phyloP scores from a whole-genome alignment of 179 eudicot species.

The Camellia oleifera region DNA sequence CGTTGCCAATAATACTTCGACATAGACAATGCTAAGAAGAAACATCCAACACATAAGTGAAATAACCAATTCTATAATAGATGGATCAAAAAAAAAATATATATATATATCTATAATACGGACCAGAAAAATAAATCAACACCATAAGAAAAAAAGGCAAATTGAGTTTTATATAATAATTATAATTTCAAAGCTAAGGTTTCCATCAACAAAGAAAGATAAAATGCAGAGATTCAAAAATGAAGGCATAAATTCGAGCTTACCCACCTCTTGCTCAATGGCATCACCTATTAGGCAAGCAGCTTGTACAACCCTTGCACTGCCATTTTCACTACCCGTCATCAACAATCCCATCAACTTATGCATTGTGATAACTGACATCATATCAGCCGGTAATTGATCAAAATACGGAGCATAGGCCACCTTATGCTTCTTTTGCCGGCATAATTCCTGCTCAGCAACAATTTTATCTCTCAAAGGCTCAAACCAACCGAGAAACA shows the following conservation, averaged over 20 bases:
- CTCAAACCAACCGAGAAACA: slow-evolving; percentile 97
- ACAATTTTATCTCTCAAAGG: slow-evolving; percentile 69
- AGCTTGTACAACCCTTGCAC: slow-evolving; percentile 70
- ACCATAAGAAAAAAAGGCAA: not conserved
- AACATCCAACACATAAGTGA: not conserved
- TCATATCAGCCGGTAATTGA: slow-evolving; percentile 81
- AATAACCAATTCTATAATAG: not conserved
- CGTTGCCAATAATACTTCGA: not conserved
- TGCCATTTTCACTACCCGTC: slow-evolving; percentile 72
- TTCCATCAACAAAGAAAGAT: not conserved
- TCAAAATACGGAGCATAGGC: slow-evolving; percentile 68
- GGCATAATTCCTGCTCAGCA: slow-evolving; percentile 63
- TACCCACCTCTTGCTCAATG: slow-evolving; percentile 89
- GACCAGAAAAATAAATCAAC: not conserved
- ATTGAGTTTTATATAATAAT: not conserved
- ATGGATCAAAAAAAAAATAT: not conserved
- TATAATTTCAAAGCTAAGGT: too few species aligned
- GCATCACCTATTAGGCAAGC: slow-evolving; percentile 87
- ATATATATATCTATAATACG: not conserved
- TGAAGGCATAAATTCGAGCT: slow-evolving; percentile 9
- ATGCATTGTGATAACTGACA: slow-evolving; percentile 96
- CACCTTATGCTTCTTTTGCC: slow-evolving; percentile 57
- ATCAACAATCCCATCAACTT: slow-evolving; percentile 81
- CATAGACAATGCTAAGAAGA: not conserved
- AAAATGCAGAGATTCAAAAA: not conserved